A percentile compares a stretch with the other conserved stretches of the same genome.
Evolutionary conservation across 768 basidiomycete species (phyloP).

Genomic region (Naganishia friedmannii): DNA sequence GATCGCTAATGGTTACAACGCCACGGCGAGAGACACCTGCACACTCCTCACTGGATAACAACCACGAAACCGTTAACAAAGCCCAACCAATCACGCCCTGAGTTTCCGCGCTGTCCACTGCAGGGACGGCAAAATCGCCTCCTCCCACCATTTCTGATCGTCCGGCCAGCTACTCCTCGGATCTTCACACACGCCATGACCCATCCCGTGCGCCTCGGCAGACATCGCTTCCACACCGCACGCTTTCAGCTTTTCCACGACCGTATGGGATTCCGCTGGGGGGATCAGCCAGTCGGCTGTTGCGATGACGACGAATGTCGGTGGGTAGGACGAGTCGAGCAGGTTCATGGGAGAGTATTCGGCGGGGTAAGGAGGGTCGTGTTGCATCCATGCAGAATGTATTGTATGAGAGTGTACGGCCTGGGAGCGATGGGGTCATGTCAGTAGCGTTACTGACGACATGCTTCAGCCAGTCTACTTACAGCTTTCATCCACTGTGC

Average conservation of each 20-base stretch:
- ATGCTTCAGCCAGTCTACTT: neutral
- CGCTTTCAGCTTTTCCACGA: constrained; percentile 14
- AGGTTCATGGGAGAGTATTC: constrained; percentile 20
- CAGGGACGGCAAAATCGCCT: constrained; percentile 25
- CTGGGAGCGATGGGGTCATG: neutral
- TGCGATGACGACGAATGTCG: constrained; percentile 24
- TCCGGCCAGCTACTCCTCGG: constrained; percentile 19
- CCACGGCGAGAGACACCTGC: neutral
- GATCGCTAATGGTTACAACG: neutral
- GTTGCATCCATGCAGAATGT: neutral
- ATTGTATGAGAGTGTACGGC: neutral
- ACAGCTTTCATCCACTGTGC: constrained; percentile 16
- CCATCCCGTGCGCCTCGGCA: constrained; percentile 27
- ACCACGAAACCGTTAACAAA: too few species aligned
- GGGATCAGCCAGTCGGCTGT: constrained; percentile 26
- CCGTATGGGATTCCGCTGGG: neutral
- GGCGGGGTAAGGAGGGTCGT: constrained; percentile 25
- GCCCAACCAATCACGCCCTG: neutral
- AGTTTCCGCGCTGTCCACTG: constrained; percentile 14
- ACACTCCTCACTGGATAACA: too few species aligned
- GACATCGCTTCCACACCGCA: constrained; percentile 14
- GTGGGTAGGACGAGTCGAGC: constrained; percentile 27
- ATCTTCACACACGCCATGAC: constrained; percentile 30
- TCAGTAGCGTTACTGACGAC: neutral
- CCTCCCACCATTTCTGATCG: constrained; percentile 30